Base-by-base conservation (phyloP, 768 basidiomycete species). In the Boletus fagicola region DNA sequence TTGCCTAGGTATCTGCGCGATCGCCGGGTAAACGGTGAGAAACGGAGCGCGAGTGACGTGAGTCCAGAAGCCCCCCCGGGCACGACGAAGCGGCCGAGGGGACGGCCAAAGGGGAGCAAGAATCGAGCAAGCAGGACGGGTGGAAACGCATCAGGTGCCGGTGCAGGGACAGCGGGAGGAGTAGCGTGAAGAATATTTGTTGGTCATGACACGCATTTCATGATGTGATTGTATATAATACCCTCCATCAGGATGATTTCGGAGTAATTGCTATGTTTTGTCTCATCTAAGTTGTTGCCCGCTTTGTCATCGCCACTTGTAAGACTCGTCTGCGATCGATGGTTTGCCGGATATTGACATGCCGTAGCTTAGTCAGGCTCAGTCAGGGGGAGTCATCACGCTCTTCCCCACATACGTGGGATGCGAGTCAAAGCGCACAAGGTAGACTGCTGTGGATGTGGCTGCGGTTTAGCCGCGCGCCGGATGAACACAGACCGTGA, bases 81-180 rank as follows among this genome's bases (percentile, higher is more conserved):
- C 1, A 61, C 69, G 15, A 63, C 68, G 8, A 88, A 87, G 59
- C 72, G 85, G 15, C 83, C 86, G 0, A 75, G 87, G 43, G 87
- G 87, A 28, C 73, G 87, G 10, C 87, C 87, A 35, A 86, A 84
- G 64, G 87, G 87, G 2, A 89, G 87, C 67, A 87, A 85, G 70
- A 88, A 87, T 31, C 69, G 71, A 48, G 59, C 59, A 0, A 58
- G 64, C 48, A 67, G 53, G 51, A 10, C 63, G 40, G 58, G 62
- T 16, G 69, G 64, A 18, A 57, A 61, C 43, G 51, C 35, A 13
- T 39, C 60, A 22, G 64, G 62, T 20, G 45, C 24, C 13, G 43
- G 52, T 38, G 56, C 42, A 40, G 66, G 57, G 10, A 35, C 46
- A 9, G 33, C 38, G 51, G 56, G 45, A 18, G 53, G 50, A 11